phyloP scores from a whole-genome alignment of 2,329 filamentous ascomycete genomes.

The Podosphaera fusca region DNA sequence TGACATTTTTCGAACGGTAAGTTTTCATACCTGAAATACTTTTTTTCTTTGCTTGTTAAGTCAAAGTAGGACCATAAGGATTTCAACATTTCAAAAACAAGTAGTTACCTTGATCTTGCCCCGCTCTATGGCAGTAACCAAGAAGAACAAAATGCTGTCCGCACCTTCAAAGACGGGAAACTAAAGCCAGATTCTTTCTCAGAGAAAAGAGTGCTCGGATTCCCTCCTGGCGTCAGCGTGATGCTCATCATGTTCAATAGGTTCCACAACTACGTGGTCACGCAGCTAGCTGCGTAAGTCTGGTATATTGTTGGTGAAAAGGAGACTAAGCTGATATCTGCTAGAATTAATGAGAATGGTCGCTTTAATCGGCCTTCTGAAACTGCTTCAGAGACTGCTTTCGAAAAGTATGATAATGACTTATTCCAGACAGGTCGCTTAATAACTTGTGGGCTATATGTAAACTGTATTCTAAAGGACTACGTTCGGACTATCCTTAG shows the following conservation, averaged over 20 bases:
- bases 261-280: slow-evolving; percentile 58
- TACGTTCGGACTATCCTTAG: slow-evolving; percentile 45
- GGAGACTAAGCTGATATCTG: slow-evolving; percentile 1
- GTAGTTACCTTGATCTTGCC: slow-evolving; percentile 51
- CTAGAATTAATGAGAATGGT: slow-evolving; percentile 60
- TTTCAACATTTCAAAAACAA: slow-evolving; percentile 39
- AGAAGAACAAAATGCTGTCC: slow-evolving; percentile 24
- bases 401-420: slow-evolving; percentile 53
- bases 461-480: slow-evolving; percentile 56
- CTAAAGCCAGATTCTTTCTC: slow-evolving; percentile 53
- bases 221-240: slow-evolving; percentile 49
- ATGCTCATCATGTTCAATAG: slow-evolving; percentile 56
- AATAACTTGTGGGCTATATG: slow-evolving; percentile 52
- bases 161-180: slow-evolving; percentile 45
- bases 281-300: slow-evolving; percentile 38
- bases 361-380: slow-evolving; percentile 46
- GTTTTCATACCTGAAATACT: neutral
- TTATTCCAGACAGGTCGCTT: slow-evolving; percentile 58
- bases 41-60: slow-evolving; percentile 2
- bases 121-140: slow-evolving; percentile 47
- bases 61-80: slow-evolving; percentile 29
- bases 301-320: neutral
- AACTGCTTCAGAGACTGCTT: slow-evolving; percentile 22
- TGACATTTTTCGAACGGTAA: slow-evolving; percentile 37
- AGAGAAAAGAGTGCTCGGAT: slow-evolving; percentile 44